Evolutionary conservation across 768 basidiomycete species (phyloP), one percentile per base, ranked within the genome.

Genomic region (Megacollybia marginata): DNA sequence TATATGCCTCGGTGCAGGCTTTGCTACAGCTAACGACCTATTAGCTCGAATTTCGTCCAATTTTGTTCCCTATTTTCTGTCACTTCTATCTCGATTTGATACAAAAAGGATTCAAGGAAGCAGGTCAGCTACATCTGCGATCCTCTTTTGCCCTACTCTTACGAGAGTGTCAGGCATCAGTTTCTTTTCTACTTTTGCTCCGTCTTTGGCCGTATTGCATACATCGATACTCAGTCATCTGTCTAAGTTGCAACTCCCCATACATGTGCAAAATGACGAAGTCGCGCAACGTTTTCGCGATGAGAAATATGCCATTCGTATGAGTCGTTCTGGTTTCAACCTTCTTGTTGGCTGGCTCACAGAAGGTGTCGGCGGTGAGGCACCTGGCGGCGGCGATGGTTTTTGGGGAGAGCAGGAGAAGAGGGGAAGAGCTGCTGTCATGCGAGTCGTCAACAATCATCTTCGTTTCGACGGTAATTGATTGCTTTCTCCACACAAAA

Each of bases 11-110:
- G 38, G 35, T 43, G 38, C 47, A 15, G 28, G 54, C 31, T 55
- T n/a, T 13, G 33, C 47, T 35, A 20, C 2, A 47, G 40, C 20
- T 18, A 12, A 15, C 28, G 42, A 31, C 16, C 19, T 32, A 31
- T 48, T 62, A 98, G 88, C 91, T 92, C 48, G 94, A 99, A 66
- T 88, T 99, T 58, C 78, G 88, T 42, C 93, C 91, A 42, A 86
- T 99, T 33, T 69, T 96, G 13, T 96, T 93, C 61, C 96, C 96
- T 2, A 88, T 99, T 54, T 98, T 97, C 62, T 92, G 89, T 46
- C 92, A 99, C 66, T 97, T 97, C 62, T 97, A 95, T 65, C 74
- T 99, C 31, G 95, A 97, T 64, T 77, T 99, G 45, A 83, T 98
- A 44, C 85, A 92, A 57, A 82, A 85, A 46, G 92, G 91, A 9